A percentile compares a stretch with the other conserved stretches of the same genome.
phyloP scores from a whole-genome alignment of 768 basidiomycete genomes.

The Tremella yokohamensis region DNA sequence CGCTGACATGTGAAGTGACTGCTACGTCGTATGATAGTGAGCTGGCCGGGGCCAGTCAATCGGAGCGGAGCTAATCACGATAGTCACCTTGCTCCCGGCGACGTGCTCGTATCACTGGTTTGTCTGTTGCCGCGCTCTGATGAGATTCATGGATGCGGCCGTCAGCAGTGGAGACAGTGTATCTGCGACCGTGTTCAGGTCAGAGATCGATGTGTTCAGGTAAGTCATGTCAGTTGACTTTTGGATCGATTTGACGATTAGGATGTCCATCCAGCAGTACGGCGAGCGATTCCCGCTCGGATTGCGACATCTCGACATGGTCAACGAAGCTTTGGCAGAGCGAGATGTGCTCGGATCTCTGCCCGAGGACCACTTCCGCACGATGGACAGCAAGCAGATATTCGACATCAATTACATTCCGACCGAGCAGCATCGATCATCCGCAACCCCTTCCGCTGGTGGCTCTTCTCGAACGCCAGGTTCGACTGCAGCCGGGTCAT shows the following conservation, averaged over 20 bases:
- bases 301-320: slow-evolving; percentile 15
- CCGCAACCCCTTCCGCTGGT: too few relatives aligned
- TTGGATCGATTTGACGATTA: slow-evolving; percentile 6
- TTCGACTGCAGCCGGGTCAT: too few relatives aligned
- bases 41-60: slow-evolving; percentile 4
- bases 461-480: too few relatives aligned
- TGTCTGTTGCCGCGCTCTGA: slow-evolving; percentile 16
- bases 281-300: slow-evolving; percentile 36
- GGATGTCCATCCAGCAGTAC: slow-evolving; percentile 27
- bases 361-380: neutral
- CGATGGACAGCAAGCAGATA: too few relatives aligned
- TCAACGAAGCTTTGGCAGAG: neutral
- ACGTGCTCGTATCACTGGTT: slow-evolving; percentile 16
- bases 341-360: neutral
- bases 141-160: slow-evolving; percentile 38
- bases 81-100: slow-evolving; percentile 36
- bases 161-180: slow-evolving; percentile 25
- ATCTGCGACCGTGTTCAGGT: slow-evolving; percentile 32
- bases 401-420: too few relatives aligned
- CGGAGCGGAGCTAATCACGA: slow-evolving; percentile 11
- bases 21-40: slow-evolving; percentile 40
- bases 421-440: too few relatives aligned
- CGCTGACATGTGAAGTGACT: slow-evolving; percentile 32
- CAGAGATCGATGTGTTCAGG: slow-evolving; percentile 41
- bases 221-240: slow-evolving; percentile 15